Evolutionary conservation across 2,329 filamentous ascomycete species (phyloP), one percentile per base, ranked within the genome.

Genomic region (Pseudogymnoascus sp.): DNA sequence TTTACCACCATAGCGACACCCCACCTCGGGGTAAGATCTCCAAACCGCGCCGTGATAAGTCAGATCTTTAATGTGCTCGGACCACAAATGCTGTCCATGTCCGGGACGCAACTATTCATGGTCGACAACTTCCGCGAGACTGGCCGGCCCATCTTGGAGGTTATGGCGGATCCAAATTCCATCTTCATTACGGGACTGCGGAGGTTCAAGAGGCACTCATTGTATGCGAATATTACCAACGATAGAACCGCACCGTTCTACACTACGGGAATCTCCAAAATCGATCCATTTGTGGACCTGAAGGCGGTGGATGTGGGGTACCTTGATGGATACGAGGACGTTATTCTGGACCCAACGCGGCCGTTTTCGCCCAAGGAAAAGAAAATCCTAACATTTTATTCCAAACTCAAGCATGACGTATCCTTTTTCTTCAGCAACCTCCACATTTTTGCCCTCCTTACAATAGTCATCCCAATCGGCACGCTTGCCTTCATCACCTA

Each of bases 1-100:
- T 97, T 97, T 76, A 91, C 89, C 2, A 96, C 93, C 0, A 97
- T 97, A 75, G 93, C 90, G 4, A 88, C 89, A 34, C 93, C 90
- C 23, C 90, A 93, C 75, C 80, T 93, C 6, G 90, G 90, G n/a
- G 88, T 89, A 1, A 81, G 88, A 60, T 85, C 86, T 1, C 89
- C 90, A 1, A 76, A 87, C 46, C 84, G 83, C 56, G 89, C 89
- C 14, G 82, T 83, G 77, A 79, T 83, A 63, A 87, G 85, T 72
- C 84, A 82, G 72, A 77, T 89, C 63, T 97, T 80, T 86, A 97
- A 97, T 72, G 83, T 88, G n/a, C 74, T 97, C 3, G 93, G 91
- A 49, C 88, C 91, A 0, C 83, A 89, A 63, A 91, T 88, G 0
- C 77, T 97, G 4, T 96, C 90, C 63, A 87, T 85, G 72, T 96